These are phyloP conservation scores for Kwoniella europaea DNA, from an alignment of 768 basidiomycete species.

Conservation along the genomic window DNA sequence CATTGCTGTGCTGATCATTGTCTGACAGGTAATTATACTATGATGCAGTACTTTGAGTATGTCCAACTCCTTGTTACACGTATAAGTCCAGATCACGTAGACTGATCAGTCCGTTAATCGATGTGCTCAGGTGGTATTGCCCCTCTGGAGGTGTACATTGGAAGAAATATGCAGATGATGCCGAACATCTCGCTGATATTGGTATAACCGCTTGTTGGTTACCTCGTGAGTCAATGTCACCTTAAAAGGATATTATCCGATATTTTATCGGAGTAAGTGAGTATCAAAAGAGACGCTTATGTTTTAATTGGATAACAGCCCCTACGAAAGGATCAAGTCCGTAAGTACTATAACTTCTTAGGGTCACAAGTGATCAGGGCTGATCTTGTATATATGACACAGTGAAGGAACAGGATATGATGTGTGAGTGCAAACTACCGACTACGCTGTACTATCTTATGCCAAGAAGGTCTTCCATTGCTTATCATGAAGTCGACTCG, in stretches of 20 bases:
- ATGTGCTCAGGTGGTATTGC: constrained; percentile 33
- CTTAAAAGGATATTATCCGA: background rate
- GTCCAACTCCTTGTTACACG: background rate
- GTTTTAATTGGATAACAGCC: constrained; percentile 22
- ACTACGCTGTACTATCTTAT: background rate
- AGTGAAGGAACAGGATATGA: constrained; percentile 58
- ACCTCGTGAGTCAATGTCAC: constrained; percentile 47
- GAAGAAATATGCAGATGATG: constrained; percentile 53
- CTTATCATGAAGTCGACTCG: background rate
- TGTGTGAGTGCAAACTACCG: constrained; percentile 36
- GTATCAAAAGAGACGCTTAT: background rate
- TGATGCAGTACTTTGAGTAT: constrained; percentile 51
- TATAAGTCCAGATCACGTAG: background rate
- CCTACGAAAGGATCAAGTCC: constrained; percentile 56
- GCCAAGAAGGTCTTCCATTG: too few relatives aligned
- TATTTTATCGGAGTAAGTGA: background rate
- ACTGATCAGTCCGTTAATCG: constrained; percentile 4
- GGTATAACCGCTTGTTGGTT: constrained; percentile 61
- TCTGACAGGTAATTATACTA: constrained; percentile 39
- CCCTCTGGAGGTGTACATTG: constrained; percentile 57
- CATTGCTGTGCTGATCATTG: background rate
- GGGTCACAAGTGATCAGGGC: too few relatives aligned
- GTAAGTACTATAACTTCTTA: constrained; percentile 28
- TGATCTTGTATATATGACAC: too few relatives aligned
- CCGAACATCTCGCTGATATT: constrained; percentile 51